Base-by-base conservation (phyloP, 1,139 yeast species). In the Citeromyces hawaiiensis region DNA sequence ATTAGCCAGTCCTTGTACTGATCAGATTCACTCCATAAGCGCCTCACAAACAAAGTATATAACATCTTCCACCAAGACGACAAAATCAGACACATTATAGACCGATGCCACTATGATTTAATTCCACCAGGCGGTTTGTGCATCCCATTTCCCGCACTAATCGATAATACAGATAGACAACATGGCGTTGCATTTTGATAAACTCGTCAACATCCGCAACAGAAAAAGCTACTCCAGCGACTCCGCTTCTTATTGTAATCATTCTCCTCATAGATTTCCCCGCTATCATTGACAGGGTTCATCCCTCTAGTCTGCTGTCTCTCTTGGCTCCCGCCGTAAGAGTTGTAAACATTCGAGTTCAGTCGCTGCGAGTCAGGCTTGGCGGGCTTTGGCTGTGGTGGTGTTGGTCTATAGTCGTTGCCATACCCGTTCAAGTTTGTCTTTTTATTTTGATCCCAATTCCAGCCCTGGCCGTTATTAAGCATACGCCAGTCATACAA, bases 401-500 rank as follows among this genome's bases (percentile, higher is more conserved):
- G 36, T 8, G 23, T 11, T 11, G 36, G 36, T 35, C 27, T 37
- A 30, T 32, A 40, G 42, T 56, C 53, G 48, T 63, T 66, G 38
- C 72, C 96, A 56, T 87, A 87, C 32, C 96, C 96, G 59, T 86
- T 94, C 53, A 87, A 66, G 57, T 87, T 86, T 38, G 94, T 91
- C 58, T 87, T 83, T 57, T 83, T 85, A 56, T 83, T 83, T 50
- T 83, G 77, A 40, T 70, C 58, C 43, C 83, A 68, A 57, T 87
- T 94, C 94, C 95, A 88, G 29, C 96, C 96, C 58, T 77, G 76
- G 43, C 96, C 96, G 44, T 83, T 80, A 57, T 88, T 88, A 52
- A 88, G 73, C 54, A 78, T 83, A 81, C 83, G 77, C 97, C 97
- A 88, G 61, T 88, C 97, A 59, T 83, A 88, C 52, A 78, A 83